Conservation (phyloP, 2,329 filamentous ascomycete species). For the Fusarium sp. region DNA sequence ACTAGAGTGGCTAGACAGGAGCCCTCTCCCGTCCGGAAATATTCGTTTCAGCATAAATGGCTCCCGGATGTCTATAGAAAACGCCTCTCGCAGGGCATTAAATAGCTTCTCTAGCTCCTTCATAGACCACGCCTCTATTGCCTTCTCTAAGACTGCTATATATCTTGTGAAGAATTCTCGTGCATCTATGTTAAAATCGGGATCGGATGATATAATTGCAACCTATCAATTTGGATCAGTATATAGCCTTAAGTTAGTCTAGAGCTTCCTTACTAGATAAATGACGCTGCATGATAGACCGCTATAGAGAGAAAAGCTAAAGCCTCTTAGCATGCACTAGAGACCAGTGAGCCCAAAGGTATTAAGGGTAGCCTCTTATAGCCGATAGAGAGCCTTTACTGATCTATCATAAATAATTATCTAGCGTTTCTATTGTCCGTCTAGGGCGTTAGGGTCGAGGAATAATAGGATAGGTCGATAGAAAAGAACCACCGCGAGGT, state of each 20-base stretch:
- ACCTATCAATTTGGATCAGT: slow-evolving; percentile 66
- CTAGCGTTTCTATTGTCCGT: slow-evolving; percentile 86
- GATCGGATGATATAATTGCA: slow-evolving; percentile 91
- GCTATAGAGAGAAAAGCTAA: slow-evolving; percentile 95
- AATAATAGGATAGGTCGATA: slow-evolving; percentile 87
- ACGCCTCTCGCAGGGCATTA: slow-evolving; percentile 87
- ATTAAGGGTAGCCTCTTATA: slow-evolving; percentile 86
- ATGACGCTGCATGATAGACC: slow-evolving; percentile 92
- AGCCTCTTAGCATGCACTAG: slow-evolving; percentile 91
- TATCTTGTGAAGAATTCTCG: slow-evolving; percentile 91
- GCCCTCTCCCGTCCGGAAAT: slow-evolving; percentile 91
- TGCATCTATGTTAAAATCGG: slow-evolving; percentile 85
- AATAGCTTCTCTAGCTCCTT: slow-evolving; percentile 91
- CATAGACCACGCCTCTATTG: slow-evolving; percentile 86
- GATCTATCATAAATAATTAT: slow-evolving; percentile 88
- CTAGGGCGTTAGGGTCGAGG: slow-evolving; percentile 76
- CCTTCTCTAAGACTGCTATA: slow-evolving; percentile 92
- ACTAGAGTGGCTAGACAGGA: slow-evolving; percentile 73
- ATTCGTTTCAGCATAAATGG: slow-evolving; percentile 90
- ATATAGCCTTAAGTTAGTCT: not conserved
- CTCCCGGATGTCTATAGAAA: slow-evolving; percentile 86
- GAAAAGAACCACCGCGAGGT: slow-evolving; percentile 86
- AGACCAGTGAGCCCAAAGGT: slow-evolving; percentile 83
- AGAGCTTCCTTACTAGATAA: slow-evolving; percentile 77
- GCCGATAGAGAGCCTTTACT: slow-evolving; percentile 84